A percentile compares a stretch with the other conserved stretches of the same genome.
These are phyloP conservation scores for Trypanosoma scelopori DNA, from an alignment of 208 protist genomes.

Conservation along the genomic window DNA sequence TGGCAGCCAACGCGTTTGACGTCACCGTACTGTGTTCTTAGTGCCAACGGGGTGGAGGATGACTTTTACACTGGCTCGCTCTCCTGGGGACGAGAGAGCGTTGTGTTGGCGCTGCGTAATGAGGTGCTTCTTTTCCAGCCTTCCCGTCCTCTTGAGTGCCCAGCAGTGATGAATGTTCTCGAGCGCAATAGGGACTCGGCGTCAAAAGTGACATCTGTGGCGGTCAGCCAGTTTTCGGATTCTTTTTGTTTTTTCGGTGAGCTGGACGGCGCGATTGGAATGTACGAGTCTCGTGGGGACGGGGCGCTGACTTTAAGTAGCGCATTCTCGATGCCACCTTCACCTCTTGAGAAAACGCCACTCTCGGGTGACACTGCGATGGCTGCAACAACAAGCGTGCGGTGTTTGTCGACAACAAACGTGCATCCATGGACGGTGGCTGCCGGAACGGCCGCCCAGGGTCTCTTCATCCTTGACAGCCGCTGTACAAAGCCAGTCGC, in stretches of 20 bases:
- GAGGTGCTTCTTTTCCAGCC: slow-evolving; percentile 76
- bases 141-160: slow-evolving; percentile 37
- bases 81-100: slow-evolving; percentile 66
- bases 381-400: slow-evolving; percentile 36
- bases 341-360: slow-evolving; percentile 29
- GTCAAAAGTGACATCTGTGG: slow-evolving; percentile 34
- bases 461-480: slow-evolving; percentile 61
- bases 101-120: slow-evolving; percentile 61
- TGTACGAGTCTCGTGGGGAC: slow-evolving; percentile 44
- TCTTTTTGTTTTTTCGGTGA: slow-evolving; percentile 57
- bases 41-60: slow-evolving; percentile 60
- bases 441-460: slow-evolving; percentile 50
- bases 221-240: slow-evolving; percentile 56
- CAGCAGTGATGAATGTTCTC: slow-evolving; percentile 31
- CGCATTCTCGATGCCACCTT: slow-evolving; percentile 54
- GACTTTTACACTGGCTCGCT: slow-evolving; percentile 81
- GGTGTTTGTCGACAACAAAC: slow-evolving; percentile 48
- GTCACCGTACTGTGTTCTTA: slow-evolving; percentile 75
- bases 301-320: slow-evolving; percentile 35
- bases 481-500: slow-evolving; percentile 32
- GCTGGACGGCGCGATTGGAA: slow-evolving; percentile 48
- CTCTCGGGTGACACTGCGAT: slow-evolving; percentile 5
- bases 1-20: slow-evolving; percentile 75
- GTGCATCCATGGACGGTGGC: slow-evolving; percentile 56
- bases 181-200: slow-evolving; percentile 3